Evolutionary conservation across 805 yeast genomes (phyloP).

Genomic region (fission yeast (Schizosaccharomyces pombe)): DNA sequence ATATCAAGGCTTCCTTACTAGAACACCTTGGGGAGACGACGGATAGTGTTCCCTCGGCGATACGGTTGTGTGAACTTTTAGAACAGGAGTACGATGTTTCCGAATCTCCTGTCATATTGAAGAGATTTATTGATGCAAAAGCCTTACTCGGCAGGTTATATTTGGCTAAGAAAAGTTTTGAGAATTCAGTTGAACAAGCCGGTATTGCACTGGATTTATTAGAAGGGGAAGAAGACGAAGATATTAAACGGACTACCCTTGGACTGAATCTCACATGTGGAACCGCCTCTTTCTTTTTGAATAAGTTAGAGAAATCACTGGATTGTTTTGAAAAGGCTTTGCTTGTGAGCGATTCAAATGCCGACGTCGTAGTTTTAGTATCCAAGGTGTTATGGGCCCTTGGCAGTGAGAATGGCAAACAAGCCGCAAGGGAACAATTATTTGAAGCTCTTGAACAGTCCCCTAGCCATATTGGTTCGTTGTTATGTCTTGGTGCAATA

Average conservation of each 20-base stretch:
- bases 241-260: conserved; percentile 11
- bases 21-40: conserved; percentile 51
- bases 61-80: conserved; percentile 23
- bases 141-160: conserved; percentile 50
- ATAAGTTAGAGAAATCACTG: conserved; percentile 41
- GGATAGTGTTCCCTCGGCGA: conserved; percentile 27
- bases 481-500: conserved; percentile 59
- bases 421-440: conserved; percentile 66
- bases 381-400: conserved; percentile 61
- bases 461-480: conserved; percentile 45
- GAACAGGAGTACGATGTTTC: conserved; percentile 33
- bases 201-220: conserved; percentile 22
- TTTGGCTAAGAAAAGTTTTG: conserved; percentile 35
- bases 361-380: conserved; percentile 43
- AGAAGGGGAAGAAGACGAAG: conserved; percentile 9
- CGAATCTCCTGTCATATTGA: conserved; percentile 26
- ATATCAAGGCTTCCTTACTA: conserved; percentile 15
- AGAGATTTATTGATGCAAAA: conserved; percentile 34
- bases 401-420: conserved; percentile 51
- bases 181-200: conserved; percentile 31
- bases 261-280: conserved; percentile 57
- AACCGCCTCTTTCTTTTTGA: conserved; percentile 37
- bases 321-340: conserved; percentile 45
- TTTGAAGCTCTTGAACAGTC: conserved; percentile 36
- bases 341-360: conserved; percentile 30